Evolutionary conservation across 2,329 filamentous ascomycete genomes (phyloP), one percentile per base, ranked within the genome.

Genomic region (Albifimbria verrucaria): DNA sequence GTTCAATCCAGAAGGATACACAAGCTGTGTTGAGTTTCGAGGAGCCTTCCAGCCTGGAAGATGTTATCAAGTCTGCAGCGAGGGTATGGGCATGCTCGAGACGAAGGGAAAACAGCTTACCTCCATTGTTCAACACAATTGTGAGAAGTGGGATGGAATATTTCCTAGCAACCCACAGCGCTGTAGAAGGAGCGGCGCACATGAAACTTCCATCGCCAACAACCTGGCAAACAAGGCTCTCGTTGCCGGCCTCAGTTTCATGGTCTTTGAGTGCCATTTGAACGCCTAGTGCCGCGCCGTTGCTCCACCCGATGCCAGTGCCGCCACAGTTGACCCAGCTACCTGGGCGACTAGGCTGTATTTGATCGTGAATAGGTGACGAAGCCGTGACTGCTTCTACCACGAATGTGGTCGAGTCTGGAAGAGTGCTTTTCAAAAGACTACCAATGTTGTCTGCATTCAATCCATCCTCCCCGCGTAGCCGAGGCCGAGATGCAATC

Each of bases 251-350:
- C 3, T 21, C 15, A 11, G 15, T 23, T 5, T 72, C 74, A 25
- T 71, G 69, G 53, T 52, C 50, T 7, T 64, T 62, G 3, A 51
- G 80, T 0, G 87, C 88, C 6, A 91, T 78, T 64, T 90, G 90
- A 64, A 91, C 84, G 2, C 88, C 88, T 1, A 92, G 69, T 1
- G 86, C 84, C 46, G 73, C 88, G 15, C 89, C 88, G 20, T 87
- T 88, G 15, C 81, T 87, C 88, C 88, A 92, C 2, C 88, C 88
- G 0, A 91, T 80, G 2, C 88, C 88, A 11, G 87, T 87, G 3
- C 86, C 88, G 2, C 88, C 88, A 65, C 87, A 91, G 63, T 90
- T 90, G 62, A 92, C 81, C 85, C 85, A 90, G 1, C 80, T 82
- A 0, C 87, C 87, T 0, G 88, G 87, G 0, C 83, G 64, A 0